phyloP scores from a whole-genome alignment of 1,284 basidiomycete species.

The Sporisorium exsertum region DNA sequence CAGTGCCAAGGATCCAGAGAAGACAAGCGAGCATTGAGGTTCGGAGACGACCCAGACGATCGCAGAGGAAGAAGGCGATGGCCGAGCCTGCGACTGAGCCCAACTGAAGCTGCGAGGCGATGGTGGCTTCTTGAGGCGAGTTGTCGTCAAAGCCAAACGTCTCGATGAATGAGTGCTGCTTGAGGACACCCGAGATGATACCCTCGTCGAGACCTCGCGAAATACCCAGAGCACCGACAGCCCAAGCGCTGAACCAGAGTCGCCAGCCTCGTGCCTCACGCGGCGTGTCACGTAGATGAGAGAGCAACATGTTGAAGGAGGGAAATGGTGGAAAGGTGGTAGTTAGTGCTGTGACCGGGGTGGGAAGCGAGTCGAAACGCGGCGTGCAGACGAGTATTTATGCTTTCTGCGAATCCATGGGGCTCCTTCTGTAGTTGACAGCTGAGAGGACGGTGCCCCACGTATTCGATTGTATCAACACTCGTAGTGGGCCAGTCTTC shows the following conservation, averaged over 20 bases:
- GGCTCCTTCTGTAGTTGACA: not conserved
- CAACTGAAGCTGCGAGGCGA: slow-evolving; percentile 52
- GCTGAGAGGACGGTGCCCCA: not conserved
- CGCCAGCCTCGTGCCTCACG: slow-evolving; percentile 47
- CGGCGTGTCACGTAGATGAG: slow-evolving; percentile 44
- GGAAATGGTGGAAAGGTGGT: not conserved
- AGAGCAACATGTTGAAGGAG: slow-evolving; percentile 31
- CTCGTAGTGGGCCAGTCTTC: too few relatives aligned
- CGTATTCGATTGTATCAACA: not conserved
- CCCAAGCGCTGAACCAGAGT: slow-evolving; percentile 45
- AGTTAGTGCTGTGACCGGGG: not conserved
- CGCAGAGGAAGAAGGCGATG: slow-evolving; percentile 57
- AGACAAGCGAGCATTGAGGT: slow-evolving; percentile 52
- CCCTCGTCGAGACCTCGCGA: slow-evolving; percentile 57
- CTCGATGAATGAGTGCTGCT: slow-evolving; percentile 46
- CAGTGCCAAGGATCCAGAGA: slow-evolving; percentile 55
- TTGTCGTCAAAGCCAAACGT: slow-evolving; percentile 47
- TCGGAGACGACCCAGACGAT: slow-evolving; percentile 49
- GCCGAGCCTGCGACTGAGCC: slow-evolving; percentile 54
- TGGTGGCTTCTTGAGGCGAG: slow-evolving; percentile 45
- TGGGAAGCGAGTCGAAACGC: not conserved
- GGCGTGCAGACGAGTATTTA: not conserved
- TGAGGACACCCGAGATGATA: slow-evolving; percentile 47
- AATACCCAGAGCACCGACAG: slow-evolving; percentile 48
- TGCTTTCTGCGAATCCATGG: not conserved